Conservation (phyloP, 2,329 filamentous ascomycete genomes). For the Coniochaeta sp. region DNA sequence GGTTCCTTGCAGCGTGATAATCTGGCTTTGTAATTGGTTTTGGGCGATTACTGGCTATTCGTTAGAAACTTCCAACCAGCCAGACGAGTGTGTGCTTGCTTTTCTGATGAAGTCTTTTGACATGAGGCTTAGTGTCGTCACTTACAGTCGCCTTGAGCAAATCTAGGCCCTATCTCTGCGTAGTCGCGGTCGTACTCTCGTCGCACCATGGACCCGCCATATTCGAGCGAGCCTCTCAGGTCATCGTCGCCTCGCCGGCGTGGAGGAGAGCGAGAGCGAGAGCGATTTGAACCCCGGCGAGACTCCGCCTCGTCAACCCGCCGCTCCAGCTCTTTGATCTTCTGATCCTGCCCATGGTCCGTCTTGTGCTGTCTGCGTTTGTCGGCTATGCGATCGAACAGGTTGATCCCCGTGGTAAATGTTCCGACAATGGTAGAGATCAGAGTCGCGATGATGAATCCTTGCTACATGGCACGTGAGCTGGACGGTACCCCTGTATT, state of each 20-base stretch:
- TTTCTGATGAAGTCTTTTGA: no score
- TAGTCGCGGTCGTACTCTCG: conserved; percentile 25
- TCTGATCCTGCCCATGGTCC: conserved; percentile 23
- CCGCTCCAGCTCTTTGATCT: conserved; percentile 21
- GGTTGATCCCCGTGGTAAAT: conserved; percentile 26
- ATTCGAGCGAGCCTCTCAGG: conserved; percentile 19
- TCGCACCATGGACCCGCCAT: conserved; percentile 21
- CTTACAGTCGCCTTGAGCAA: conserved; percentile 25
- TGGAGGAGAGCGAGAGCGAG: conserved; percentile 1
- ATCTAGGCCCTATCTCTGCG: conserved; percentile 21
- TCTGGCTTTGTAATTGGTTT: conserved; percentile 26
- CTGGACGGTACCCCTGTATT: background rate
- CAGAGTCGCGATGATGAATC: conserved; percentile 30
- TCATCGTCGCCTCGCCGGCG: conserved; percentile 9
- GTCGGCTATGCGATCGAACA: conserved; percentile 26
- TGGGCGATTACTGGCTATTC: conserved; percentile 17
- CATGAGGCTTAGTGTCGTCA: background rate
- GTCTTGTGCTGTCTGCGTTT: conserved; percentile 21
- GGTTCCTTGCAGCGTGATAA: conserved; percentile 27
- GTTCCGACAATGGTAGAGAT: conserved; percentile 29
- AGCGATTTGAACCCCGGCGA: background rate
- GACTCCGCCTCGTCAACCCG: conserved; percentile 13
- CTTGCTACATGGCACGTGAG: conserved; percentile 15
- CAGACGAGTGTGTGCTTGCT: no score
- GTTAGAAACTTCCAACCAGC: no score